Evolutionary conservation across 2,329 filamentous ascomycete species (phyloP), one percentile per base, ranked within the genome.

Genomic region (Scedosporium aurantiacum): DNA sequence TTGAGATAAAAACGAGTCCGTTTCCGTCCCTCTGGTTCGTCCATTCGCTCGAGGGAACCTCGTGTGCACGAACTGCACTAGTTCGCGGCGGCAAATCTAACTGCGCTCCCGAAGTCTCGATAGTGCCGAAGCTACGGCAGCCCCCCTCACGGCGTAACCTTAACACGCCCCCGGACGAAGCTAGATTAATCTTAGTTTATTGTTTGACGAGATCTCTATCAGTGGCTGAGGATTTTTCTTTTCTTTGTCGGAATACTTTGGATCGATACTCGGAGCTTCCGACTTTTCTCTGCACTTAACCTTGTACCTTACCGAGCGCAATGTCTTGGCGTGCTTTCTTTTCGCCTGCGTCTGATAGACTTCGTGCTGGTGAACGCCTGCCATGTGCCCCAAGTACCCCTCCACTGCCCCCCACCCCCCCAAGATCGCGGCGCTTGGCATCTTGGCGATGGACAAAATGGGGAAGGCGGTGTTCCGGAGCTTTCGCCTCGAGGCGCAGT

Each of bases 381-480:
- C 25, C 43, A 23, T 10, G 23, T 18, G 12, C n/a, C 10, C 23
- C 57, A 25, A 25, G 18, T 25, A 21, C 10, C 12, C 12, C 16
- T 6, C 28, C 32, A 25, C 14, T 7, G 2, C 6, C 18, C n/a
- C 14, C 8, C 43, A 23, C 23, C 50, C 27, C 50, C 50, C 50
- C 50, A 54, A 18, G 18, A 23, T 18, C 27, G n/a, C 14, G 21
- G 25, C 50, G 25, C 40, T 32, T 7, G 23, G 21, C 18, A 23
- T 54, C 21, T 54, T 54, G 50, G 50, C 21, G 23, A 27, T 40
- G 32, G 32, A 45, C 18, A 32, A 12, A 54, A 60, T 16, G 27
- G 41, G 58, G 43, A 60, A 60, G 43, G 58, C 58, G 58, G 41
- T 58, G 57, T 54, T 47, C 18, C 43, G 43, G 43, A 47, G 40